These are phyloP conservation scores for Talaromyces verruculosus DNA, from an alignment of 2,329 filamentous ascomycete species.

Conservation along the genomic window DNA sequence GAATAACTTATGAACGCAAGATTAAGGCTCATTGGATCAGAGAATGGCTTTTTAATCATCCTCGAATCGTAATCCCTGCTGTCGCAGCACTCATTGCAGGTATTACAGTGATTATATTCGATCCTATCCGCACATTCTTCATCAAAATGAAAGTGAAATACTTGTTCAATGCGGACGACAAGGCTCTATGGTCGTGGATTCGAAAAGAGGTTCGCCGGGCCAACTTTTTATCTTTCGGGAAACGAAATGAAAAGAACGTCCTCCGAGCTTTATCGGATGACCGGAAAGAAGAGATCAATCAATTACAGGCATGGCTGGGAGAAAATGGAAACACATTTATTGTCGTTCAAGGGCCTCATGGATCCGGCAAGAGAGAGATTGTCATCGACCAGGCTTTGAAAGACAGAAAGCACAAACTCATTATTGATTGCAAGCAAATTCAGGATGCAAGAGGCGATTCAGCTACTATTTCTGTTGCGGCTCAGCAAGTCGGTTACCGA, in stretches of 20 bases:
- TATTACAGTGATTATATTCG: conserved; percentile 84
- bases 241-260: conserved; percentile 61
- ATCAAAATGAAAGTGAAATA: conserved; percentile 84
- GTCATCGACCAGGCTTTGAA: conserved; percentile 81
- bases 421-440: conserved; percentile 91
- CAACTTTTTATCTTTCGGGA: conserved; percentile 46
- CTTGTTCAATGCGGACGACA: conserved; percentile 72
- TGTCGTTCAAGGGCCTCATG: conserved; percentile 86
- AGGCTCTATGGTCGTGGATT: conserved; percentile 75
- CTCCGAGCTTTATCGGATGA: conserved; percentile 85
- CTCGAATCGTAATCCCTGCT: conserved; percentile 80
- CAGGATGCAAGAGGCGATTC: conserved; percentile 87
- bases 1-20: conserved; percentile 79
- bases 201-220: conserved; percentile 59
- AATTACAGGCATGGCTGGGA: conserved; percentile 80
- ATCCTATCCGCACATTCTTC: conserved; percentile 91
- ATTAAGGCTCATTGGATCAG: conserved; percentile 75
- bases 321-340: conserved; percentile 91
- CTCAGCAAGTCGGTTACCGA: conserved; percentile 79
- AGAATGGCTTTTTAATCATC: conserved; percentile 84
- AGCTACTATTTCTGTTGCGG: conserved; percentile 78
- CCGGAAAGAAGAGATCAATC: conserved; percentile 75
- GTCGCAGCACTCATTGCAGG: conserved; percentile 78
- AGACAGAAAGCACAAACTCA: conserved; percentile 71
- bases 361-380: conserved; percentile 86